phyloP scores from a whole-genome alignment of 192 early-diverging fungal species.

The Podila minutissima region DNA sequence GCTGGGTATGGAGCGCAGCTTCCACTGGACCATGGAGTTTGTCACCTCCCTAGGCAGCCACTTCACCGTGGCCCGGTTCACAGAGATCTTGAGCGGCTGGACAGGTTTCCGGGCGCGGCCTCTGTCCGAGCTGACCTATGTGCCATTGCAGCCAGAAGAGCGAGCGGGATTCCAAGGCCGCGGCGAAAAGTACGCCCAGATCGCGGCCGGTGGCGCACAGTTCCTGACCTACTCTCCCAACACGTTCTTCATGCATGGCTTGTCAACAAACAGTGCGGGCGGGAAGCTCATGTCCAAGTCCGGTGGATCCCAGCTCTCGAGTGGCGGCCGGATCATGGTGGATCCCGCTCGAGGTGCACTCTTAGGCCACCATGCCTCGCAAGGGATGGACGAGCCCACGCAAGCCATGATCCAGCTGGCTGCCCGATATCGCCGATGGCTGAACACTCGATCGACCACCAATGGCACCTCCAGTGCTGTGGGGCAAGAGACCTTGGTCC shows the following conservation, averaged over 20 bases:
- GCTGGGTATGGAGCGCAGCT: neutral
- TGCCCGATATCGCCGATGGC: neutral
- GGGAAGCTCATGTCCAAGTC: neutral
- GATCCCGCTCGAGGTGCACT: neutral
- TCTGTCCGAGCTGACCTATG: neutral
- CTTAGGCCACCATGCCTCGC: neutral
- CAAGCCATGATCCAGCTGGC: neutral
- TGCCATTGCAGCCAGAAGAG: neutral
- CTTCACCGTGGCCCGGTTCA: neutral
- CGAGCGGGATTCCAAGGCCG: neutral
- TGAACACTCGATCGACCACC: neutral
- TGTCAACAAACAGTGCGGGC: neutral
- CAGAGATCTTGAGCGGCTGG: neutral
- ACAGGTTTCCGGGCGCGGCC: neutral
- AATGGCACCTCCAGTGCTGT: neutral
- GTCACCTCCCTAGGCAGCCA: neutral
- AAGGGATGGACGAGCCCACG: neutral
- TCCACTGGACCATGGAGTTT: neutral
- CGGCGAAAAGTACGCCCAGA: neutral
- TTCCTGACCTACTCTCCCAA: neutral
- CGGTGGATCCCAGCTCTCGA: neutral
- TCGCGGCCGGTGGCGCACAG: neutral
- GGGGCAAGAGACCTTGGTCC: neutral
- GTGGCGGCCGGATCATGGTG: neutral
- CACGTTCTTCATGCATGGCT: neutral